Base-by-base conservation (phyloP, 345 rosid species). In the Citropsis articulata region DNA sequence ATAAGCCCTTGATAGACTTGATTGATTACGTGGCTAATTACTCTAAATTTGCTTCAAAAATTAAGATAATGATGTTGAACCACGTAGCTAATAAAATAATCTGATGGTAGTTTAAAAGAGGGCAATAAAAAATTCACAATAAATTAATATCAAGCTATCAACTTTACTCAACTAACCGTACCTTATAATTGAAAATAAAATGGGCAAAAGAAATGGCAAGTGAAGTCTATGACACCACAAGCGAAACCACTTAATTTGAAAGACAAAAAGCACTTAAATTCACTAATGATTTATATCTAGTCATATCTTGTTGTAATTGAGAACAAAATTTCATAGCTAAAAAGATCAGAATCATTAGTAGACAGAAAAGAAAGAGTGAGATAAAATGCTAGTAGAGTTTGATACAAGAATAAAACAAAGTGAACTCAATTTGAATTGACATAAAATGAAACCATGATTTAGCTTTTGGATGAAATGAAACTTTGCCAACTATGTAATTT, bases 381-480 rank as follows among this genome's bases (percentile, higher is more conserved):
- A 70, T 68, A 25, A 42, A 24, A 40, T 10, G 42, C 48, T 36
- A 68, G 31, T 9, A 42, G 72, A 53, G 28, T 24, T 31, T 31
- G 53, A 14, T 72, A 59, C 22, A 33, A 33, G 28, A 24, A 59
- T 42, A 35, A 59, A 74, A 42, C 66, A 61, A 40, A 42, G 55
- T 73, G 42, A 45, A 45, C 18, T 3, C 2, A 13, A 45, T 18
- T 45, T 63, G 77, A 74, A 74, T 38, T 42, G 77, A 74, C 69
- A 40, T 60, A 33, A 73, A n/a, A 73, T n/a, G 14, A 24, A 59
- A 36, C 67, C 27, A 61, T 0, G 10, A 27, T 27, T 14, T 18
- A 27, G 45, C 69, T 62, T 63, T 73, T 73, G 24, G 77, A 38
- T 61, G 76, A 72, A 36, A 56, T 72, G 64, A 72, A 55, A 55